Evolutionary conservation across 176 grass and related monocot species (phyloP), one percentile per base, ranked within the genome.

Genomic region (Oryza glaberrima): DNA sequence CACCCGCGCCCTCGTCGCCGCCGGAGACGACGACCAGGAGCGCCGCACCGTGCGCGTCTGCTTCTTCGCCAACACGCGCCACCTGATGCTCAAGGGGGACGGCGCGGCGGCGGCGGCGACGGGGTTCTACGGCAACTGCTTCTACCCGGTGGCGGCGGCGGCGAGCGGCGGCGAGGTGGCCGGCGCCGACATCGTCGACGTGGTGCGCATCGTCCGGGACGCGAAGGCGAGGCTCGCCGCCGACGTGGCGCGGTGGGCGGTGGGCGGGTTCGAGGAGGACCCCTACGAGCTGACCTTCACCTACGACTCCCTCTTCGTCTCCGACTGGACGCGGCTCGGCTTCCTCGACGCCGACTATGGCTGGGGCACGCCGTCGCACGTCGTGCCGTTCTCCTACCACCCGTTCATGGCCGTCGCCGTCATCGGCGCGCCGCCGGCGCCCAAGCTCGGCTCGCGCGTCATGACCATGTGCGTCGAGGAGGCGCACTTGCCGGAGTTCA

Each of bases 81-180:
- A 99, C 78, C 86, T 99, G 44, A 38, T 92, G 44, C 91, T 87
- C 0, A 46, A 77, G 67, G 11, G 79, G 6, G 11, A 67, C 0
- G 40, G 38, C 38, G 36, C 36, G 36, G 65, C 6, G 36, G 36
- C 36, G 36, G 36, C 36, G 3, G 47, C 69, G 7, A 10, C 75
- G 0, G 93, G 93, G n/a, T 99, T 91, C 90, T 99, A 94, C 56
- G 96, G 93, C 0, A 99, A 99, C 78, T 99, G 96, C 91, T 99
- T 99, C 88, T 99, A 96, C 88, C 81, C 91, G 6, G 88, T 99
- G 61, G 79, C 82, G 19, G 83, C 87, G 73, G 89, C 91, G 1
- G 81, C 77, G 22, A 11, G 74, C 0, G 73, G 78, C 19, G 77
- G 73, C 0, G 67, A 65, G 60, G 86, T 99, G 43, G 86, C 54